Conservation (phyloP, 768 basidiomycete genomes). For the Podaxis sp. region DNA sequence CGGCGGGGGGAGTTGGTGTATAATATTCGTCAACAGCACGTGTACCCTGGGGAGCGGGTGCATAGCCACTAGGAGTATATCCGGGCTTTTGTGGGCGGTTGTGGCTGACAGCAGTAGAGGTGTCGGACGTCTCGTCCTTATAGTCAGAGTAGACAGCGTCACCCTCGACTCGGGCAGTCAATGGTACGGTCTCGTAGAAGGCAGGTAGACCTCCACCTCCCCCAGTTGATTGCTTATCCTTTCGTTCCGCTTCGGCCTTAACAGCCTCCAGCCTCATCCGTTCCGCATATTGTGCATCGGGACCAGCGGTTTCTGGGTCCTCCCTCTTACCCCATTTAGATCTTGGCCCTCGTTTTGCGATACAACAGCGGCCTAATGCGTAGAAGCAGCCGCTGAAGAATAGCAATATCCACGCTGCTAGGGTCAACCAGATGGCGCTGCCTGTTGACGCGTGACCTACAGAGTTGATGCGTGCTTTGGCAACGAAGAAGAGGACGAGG, state of each 20-base stretch:
- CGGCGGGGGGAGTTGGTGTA: conserved; percentile 26
- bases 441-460: conserved; percentile 81
- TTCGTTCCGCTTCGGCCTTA: conserved; percentile 83
- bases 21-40: conserved; percentile 79
- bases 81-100: conserved; percentile 23
- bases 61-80: conserved; percentile 55
- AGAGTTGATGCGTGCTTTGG: conserved; percentile 76
- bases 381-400: conserved; percentile 92
- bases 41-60: conserved; percentile 57
- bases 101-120: conserved; percentile 25
- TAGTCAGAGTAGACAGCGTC: conserved; percentile 57
- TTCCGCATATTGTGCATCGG: conserved; percentile 40
- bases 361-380: conserved; percentile 79
- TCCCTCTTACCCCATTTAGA: conserved; percentile 36
- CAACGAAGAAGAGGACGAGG: conserved; percentile 84
- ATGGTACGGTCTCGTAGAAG: conserved; percentile 71
- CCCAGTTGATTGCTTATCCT: conserved; percentile 51
- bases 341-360: conserved; percentile 41
- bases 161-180: conserved; percentile 55
- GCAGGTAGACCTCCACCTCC: conserved; percentile 68
- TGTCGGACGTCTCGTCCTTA: conserved; percentile 22
- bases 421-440: conserved; percentile 87
- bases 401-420: conserved; percentile 79
- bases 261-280: conserved; percentile 79
- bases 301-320: conserved; percentile 26